Evolutionary conservation across 129 eudicot genomes (phyloP).

Genomic region (Rutidosis leptorrhynchoides): DNA sequence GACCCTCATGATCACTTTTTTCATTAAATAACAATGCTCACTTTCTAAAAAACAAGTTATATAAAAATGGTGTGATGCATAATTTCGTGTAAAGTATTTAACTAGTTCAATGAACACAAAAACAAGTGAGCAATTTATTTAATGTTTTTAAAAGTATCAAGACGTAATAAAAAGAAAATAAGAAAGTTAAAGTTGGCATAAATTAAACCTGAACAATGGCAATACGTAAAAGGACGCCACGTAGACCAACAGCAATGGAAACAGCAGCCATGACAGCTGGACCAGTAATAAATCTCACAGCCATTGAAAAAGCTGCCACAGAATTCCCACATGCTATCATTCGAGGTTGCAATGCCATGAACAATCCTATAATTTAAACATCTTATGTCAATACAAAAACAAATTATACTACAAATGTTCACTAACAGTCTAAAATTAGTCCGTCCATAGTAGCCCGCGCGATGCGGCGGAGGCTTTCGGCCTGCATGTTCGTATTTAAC

Average conservation of each 20-base stretch:
- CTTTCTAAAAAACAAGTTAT: neutral
- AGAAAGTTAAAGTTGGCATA: neutral
- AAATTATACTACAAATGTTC: too few species aligned
- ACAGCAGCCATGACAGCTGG: conserved; percentile 95
- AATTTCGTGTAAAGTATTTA: too few species aligned
- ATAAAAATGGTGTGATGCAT: neutral
- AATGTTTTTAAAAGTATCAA: neutral
- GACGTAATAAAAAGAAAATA: neutral
- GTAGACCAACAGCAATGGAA: conserved; percentile 74
- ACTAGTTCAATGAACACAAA: too few species aligned
- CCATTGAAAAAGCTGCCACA: conserved; percentile 77
- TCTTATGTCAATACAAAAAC: too few species aligned
- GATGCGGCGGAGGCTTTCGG: too few species aligned
- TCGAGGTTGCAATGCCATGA: conserved; percentile 96
- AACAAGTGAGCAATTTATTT: too few species aligned
- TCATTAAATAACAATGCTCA: neutral
- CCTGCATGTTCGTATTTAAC: too few species aligned
- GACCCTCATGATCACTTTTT: conserved; percentile 33
- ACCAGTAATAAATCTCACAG: conserved; percentile 91
- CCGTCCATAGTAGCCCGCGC: too few species aligned
- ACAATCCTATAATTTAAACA: too few species aligned
- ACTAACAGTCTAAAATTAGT: too few species aligned
- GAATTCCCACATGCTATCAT: conserved; percentile 94
- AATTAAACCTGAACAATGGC: conserved; percentile 88
- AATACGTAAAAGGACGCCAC: conserved; percentile 72